Evolutionary conservation across 371 early-diverging fungal species (phyloP).

Genomic region (Syncephalastrum sp.): DNA sequence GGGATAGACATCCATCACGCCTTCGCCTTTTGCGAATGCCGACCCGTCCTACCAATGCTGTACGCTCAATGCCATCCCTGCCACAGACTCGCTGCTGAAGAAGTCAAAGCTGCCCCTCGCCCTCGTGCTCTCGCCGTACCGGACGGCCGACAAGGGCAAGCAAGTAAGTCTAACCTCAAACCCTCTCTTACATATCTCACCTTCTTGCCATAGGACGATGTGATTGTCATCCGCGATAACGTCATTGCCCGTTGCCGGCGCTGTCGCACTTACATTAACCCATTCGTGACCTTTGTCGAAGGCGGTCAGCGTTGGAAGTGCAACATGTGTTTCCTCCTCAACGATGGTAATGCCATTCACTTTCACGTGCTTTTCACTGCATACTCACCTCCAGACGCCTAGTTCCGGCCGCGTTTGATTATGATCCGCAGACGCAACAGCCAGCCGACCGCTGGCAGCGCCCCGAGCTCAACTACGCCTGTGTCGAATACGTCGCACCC

Average conservation of each 20-base stretch:
- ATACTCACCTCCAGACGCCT: constrained; percentile 15
- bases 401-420: constrained; percentile 88
- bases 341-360: constrained; percentile 65
- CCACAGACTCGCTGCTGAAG: constrained; percentile 70
- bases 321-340: constrained; percentile 88
- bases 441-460: constrained; percentile 85
- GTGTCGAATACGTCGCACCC: constrained; percentile 94
- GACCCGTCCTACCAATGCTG: constrained; percentile 79
- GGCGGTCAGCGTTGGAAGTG: constrained; percentile 94
- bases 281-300: constrained; percentile 90
- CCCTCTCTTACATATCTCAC: neutral
- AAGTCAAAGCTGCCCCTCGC: constrained; percentile 89
- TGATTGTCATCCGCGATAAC: constrained; percentile 81
- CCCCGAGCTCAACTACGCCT: constrained; percentile 84
- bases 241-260: constrained; percentile 91
- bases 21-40: constrained; percentile 64
- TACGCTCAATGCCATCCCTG: constrained; percentile 88
- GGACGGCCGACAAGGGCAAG: constrained; percentile 52
- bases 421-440: constrained; percentile 78
- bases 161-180: constrained; percentile 5
- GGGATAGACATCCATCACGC: constrained; percentile 61
- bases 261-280: constrained; percentile 95
- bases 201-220: constrained; percentile 51
- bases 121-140: constrained; percentile 82
- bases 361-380: neutral